These are phyloP conservation scores for Aspergillus ustus DNA, from an alignment of 2,329 filamentous ascomycete species.

Conservation along the genomic window DNA sequence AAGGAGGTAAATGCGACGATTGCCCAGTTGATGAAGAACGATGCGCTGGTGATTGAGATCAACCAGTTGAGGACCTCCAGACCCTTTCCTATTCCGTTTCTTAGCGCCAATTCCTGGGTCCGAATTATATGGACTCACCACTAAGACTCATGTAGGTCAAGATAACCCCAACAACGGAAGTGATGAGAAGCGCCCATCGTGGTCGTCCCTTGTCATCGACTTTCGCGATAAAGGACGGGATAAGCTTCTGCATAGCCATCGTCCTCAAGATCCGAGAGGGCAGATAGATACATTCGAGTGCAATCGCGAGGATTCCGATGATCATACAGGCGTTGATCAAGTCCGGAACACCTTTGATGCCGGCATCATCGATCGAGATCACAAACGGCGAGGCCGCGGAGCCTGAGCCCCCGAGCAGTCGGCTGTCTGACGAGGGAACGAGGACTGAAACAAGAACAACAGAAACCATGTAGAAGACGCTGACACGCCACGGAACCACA, in stretches of 20 bases:
- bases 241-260: constrained; percentile 34
- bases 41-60: constrained; percentile 34
- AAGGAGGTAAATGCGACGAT: constrained; percentile 38
- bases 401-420: constrained; percentile 33
- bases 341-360: constrained; percentile 35
- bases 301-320: constrained; percentile 36
- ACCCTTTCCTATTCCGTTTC: neutral
- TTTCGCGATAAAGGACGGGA: constrained; percentile 33
- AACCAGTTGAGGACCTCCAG: constrained; percentile 17
- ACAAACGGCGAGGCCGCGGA: constrained; percentile 39
- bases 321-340: constrained; percentile 41
- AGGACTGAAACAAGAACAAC: constrained; percentile 14
- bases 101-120: neutral
- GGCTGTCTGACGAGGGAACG: constrained; percentile 28
- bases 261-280: constrained; percentile 37
- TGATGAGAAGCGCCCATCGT: constrained; percentile 33
- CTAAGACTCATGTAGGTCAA: constrained; percentile 40
- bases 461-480: constrained; percentile 15
- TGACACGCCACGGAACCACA: constrained; percentile 20
- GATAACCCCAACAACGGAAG: constrained; percentile 27
- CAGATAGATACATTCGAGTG: constrained; percentile 38
- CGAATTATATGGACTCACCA: constrained; percentile 22
- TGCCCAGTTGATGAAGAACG: constrained; percentile 41
- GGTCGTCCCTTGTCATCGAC: constrained; percentile 38
- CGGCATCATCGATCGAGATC: constrained; percentile 35